Evolutionary conservation across 1,139 yeast genomes (phyloP).

Genomic region (Diutina ranongensis): DNA sequence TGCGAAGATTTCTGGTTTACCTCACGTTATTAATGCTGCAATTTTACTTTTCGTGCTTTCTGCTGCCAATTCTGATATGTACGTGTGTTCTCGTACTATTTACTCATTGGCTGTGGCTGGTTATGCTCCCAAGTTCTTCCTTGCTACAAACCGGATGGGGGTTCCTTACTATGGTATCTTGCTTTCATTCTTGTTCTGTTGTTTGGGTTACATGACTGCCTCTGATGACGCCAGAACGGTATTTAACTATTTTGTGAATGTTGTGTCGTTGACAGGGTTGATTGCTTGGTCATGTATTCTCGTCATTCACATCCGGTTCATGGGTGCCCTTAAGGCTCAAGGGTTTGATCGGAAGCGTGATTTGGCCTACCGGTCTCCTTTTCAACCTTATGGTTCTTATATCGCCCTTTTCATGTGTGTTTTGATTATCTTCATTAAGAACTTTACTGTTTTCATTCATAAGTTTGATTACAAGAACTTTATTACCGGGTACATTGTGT

Average conservation of each 20-base stretch:
- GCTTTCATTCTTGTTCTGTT: slow-evolving; percentile 45
- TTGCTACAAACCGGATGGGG: slow-evolving; percentile 52
- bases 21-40: slow-evolving; percentile 35
- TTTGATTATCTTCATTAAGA: slow-evolving; percentile 54
- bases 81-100: slow-evolving; percentile 34
- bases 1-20: slow-evolving; percentile 30
- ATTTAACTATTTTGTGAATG: slow-evolving; percentile 18
- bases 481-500: slow-evolving; percentile 69
- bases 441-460: slow-evolving; percentile 57
- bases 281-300: slow-evolving; percentile 20
- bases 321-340: slow-evolving; percentile 9
- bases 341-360: slow-evolving; percentile 21
- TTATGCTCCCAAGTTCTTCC: slow-evolving; percentile 31
- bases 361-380: slow-evolving; percentile 51
- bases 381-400: slow-evolving; percentile 56
- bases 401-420: slow-evolving; percentile 43
- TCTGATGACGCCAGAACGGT: slow-evolving; percentile 17
- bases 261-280: slow-evolving; percentile 20
- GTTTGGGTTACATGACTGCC: slow-evolving; percentile 19
- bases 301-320: slow-evolving; percentile 11
- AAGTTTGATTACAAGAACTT: slow-evolving; percentile 48
- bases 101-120: slow-evolving; percentile 36
- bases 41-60: slow-evolving; percentile 34
- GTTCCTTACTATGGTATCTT: slow-evolving; percentile 40
- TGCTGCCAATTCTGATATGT: slow-evolving; percentile 39